A percentile compares a stretch with the other conserved stretches of the same genome.
phyloP scores from a whole-genome alignment of 768 basidiomycete genomes.

The Tricholoma flavovirens region DNA sequence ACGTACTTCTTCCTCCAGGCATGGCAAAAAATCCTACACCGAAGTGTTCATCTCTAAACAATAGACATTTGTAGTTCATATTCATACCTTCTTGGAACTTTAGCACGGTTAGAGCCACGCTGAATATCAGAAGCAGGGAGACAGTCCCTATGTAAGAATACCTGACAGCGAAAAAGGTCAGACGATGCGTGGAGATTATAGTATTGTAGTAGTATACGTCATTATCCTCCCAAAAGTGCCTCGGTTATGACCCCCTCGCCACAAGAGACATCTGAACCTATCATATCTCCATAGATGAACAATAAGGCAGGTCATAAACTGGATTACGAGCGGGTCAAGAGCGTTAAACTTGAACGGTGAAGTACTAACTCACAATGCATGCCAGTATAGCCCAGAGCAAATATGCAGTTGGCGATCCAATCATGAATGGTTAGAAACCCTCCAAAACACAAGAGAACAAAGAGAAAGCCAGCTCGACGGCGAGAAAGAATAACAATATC shows the following conservation, averaged over 20 bases:
- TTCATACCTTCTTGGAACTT: conserved; percentile 69
- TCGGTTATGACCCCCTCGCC: conserved; percentile 71
- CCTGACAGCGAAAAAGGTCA: conserved; percentile 27
- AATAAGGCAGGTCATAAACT: conserved; percentile 63
- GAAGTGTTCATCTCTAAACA: not conserved
- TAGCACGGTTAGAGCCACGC: conserved; percentile 52
- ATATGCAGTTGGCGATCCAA: conserved; percentile 68
- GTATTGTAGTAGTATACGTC: conserved; percentile 66
- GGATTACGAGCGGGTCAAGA: not conserved
- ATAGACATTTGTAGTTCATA: not conserved
- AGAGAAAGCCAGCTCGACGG: conserved; percentile 4
- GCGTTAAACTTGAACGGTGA: conserved; percentile 26
- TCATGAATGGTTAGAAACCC: conserved; percentile 39
- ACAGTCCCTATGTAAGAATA: conserved; percentile 78
- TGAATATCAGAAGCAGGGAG: conserved; percentile 60
- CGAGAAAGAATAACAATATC: not conserved
- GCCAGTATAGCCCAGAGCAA: conserved; percentile 74
- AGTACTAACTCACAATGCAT: conserved; percentile 49
- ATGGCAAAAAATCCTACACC: conserved; percentile 34
- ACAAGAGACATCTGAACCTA: conserved; percentile 65
- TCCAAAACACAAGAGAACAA: not conserved
- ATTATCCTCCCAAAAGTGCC: conserved; percentile 86
- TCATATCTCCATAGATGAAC: conserved; percentile 81
- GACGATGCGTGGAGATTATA: conserved; percentile 4
- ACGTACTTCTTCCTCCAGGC: conserved; percentile 30